Evolutionary conservation across 257 asterid species (phyloP).

Genomic region (Jacaranda copaia): DNA sequence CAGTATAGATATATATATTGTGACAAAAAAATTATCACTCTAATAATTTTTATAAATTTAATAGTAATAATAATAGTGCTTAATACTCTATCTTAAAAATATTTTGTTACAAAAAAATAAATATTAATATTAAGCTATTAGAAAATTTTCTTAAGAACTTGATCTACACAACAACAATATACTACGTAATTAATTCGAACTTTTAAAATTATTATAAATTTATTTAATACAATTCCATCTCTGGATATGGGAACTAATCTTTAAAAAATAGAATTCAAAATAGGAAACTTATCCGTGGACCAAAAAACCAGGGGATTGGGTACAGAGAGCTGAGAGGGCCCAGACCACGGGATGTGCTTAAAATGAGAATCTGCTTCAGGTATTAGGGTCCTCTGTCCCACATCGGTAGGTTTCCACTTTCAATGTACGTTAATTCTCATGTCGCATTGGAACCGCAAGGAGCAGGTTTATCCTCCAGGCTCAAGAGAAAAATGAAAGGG

Average conservation of each 20-base stretch:
- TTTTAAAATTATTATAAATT: too few relatives aligned
- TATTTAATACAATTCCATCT: background rate
- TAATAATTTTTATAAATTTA: too few relatives aligned
- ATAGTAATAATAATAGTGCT: too few relatives aligned
- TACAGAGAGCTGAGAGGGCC: background rate
- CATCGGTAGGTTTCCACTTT: background rate
- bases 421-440: background rate
- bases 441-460: background rate
- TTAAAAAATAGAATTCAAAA: background rate
- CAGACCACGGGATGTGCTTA: constrained; percentile 13
- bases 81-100: too few relatives aligned
- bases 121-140: too few relatives aligned
- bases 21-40: too few relatives aligned
- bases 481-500: too few relatives aligned
- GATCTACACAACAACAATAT: too few relatives aligned
- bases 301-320: background rate
- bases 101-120: too few relatives aligned
- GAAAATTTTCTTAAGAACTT: too few relatives aligned
- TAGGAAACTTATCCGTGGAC: constrained; percentile 2
- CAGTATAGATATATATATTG: too few relatives aligned
- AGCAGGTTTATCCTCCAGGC: background rate
- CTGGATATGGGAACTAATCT: background rate
- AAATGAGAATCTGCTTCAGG: background rate
- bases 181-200: too few relatives aligned
- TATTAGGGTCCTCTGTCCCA: background rate